Conservation (phyloP, 257 asterid genomes). For the Solanum clarkiae region DNA sequence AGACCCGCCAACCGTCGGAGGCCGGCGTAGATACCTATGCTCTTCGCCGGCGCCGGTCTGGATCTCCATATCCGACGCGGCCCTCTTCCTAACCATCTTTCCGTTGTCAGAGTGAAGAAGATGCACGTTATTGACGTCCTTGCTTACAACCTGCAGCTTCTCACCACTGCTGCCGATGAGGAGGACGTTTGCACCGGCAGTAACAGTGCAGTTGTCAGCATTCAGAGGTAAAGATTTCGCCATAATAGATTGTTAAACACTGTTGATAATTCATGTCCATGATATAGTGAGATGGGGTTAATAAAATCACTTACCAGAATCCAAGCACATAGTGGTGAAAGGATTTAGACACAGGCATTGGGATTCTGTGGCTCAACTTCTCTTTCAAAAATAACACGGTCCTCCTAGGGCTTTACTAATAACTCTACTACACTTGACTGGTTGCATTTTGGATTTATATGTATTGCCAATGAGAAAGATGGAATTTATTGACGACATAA, state of each 20-base stretch:
- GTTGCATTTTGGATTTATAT: conserved; percentile 24
- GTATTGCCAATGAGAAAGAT: not conserved
- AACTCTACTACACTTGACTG: conserved; percentile 2
- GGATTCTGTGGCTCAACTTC: conserved; percentile 42
- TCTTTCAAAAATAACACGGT: conserved; percentile 3
- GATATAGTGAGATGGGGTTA: not conserved
- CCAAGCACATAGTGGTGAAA: conserved; percentile 51
- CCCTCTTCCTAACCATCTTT: conserved; percentile 62
- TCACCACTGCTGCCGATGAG: conserved; percentile 2
- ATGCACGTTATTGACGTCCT: not conserved
- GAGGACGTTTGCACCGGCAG: not conserved
- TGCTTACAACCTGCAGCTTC: not conserved
- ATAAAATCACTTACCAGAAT: not conserved
- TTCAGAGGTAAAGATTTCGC: conserved; percentile 35
- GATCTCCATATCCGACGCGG: conserved; percentile 72
- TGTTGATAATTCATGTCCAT: not conserved
- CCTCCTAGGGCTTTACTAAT: not conserved
- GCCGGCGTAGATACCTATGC: conserved; percentile 43
- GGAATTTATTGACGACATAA: conserved; percentile 3
- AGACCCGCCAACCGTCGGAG: conserved; percentile 1
- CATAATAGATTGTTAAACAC: not conserved
- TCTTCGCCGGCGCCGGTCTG: conserved; percentile 15
- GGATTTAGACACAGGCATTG: conserved; percentile 51
- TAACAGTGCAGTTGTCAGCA: conserved; percentile 2
- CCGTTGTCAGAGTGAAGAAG: not conserved